Evolutionary conservation across 371 early-diverging fungal species (phyloP).

Genomic region (Syncephalastrum sp.): DNA sequence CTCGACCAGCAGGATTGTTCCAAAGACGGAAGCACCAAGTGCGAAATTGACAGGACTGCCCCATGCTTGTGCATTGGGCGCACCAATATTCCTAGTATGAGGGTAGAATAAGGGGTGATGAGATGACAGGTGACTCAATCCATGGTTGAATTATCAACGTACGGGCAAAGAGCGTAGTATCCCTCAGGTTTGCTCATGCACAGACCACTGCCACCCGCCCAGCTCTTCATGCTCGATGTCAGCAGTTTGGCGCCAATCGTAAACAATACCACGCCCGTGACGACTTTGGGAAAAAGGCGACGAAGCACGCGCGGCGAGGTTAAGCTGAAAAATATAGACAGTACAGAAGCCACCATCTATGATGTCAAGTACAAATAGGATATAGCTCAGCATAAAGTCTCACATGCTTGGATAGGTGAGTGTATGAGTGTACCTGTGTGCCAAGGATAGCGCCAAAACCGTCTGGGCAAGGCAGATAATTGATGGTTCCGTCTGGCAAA

Average conservation of each 20-base stretch:
- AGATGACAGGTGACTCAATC: too few relatives aligned
- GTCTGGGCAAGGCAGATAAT: constrained; percentile 47
- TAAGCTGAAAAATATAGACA: constrained; percentile 48
- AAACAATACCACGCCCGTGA: constrained; percentile 46
- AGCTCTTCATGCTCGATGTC: constrained; percentile 40
- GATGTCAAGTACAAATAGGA: too few relatives aligned
- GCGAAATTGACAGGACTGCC: constrained; percentile 44
- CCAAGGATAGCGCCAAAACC: constrained; percentile 56
- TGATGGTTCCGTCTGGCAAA: constrained; percentile 36
- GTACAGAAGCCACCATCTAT: constrained; percentile 40
- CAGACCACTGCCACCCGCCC: constrained; percentile 49
- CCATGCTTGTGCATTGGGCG: constrained; percentile 58
- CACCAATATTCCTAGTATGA: constrained; percentile 16
- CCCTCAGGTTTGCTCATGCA: constrained; percentile 35
- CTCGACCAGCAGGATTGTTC: constrained; percentile 53
- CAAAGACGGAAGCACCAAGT: constrained; percentile 50
- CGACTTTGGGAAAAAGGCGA: constrained; percentile 48
- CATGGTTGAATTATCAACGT: too few relatives aligned
- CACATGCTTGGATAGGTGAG: not conserved
- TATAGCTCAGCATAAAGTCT: not conserved
- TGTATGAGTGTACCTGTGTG: constrained; percentile 26
- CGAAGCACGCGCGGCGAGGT: constrained; percentile 44
- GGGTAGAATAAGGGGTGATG: too few relatives aligned
- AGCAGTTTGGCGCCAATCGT: constrained; percentile 52
- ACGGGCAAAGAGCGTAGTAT: constrained; percentile 24